phyloP scores from a whole-genome alignment of 495 filamentous ascomycete species.

The Haplographium delicatum region DNA sequence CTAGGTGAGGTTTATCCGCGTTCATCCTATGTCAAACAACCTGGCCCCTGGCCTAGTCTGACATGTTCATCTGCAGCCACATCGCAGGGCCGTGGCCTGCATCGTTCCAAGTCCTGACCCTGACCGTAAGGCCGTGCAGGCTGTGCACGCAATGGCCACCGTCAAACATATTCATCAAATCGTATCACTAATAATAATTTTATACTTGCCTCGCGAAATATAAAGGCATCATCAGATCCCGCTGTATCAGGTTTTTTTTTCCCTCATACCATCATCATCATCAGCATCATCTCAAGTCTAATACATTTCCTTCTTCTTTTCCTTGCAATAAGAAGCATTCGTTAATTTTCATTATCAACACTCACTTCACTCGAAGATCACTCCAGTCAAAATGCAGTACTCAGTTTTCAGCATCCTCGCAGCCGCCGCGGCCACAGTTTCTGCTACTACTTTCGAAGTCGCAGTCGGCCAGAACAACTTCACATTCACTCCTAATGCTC shows the following conservation, averaged over 20 bases:
- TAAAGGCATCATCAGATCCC: background rate
- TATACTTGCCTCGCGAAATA: background rate
- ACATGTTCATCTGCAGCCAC: no score
- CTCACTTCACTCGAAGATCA: background rate
- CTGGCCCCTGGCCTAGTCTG: no score
- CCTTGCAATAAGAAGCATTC: background rate
- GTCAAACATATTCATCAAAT: background rate
- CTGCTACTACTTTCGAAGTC: conserved; percentile 9
- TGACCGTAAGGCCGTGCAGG: no score
- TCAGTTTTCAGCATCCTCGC: conserved; percentile 3
- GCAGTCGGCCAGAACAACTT: conserved; percentile 10
- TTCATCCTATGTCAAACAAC: no score
- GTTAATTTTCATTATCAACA: background rate
- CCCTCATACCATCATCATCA: background rate
- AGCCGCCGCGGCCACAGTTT: background rate
- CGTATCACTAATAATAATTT: background rate
- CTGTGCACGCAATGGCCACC: background rate
- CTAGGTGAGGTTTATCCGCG: no score
- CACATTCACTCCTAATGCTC: conserved; percentile 10
- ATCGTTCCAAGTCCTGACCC: no score
- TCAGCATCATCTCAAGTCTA: background rate
- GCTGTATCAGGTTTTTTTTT: background rate
- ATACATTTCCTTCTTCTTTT: background rate
- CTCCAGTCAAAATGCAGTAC: conserved; percentile 9
- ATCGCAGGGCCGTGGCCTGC: no score